Base-by-base conservation (phyloP, 495 filamentous ascomycete species). In the Penicillium silybi region DNA sequence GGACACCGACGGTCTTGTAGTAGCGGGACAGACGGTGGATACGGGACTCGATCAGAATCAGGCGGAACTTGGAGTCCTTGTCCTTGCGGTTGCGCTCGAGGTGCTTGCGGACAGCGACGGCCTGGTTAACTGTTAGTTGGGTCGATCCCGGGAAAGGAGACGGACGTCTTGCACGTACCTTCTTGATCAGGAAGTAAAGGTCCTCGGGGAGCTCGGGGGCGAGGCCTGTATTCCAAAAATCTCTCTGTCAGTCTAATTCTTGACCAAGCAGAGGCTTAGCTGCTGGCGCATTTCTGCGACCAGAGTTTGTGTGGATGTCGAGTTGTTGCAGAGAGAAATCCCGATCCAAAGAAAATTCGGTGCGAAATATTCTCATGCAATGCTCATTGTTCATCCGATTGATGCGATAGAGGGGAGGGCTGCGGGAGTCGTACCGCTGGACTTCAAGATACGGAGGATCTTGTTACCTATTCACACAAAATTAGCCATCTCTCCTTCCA, bases 41-140 rank as follows among this genome's bases (percentile, higher is more conserved):
- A 73, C 95, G 90, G 68, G 93, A 97, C 85, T 99, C 93, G 79
- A 99, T 92, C 56, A 99, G 87, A 88, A 99, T 97, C 52, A 99
- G 86, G 69, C 92, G 91, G 88, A 98, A 97, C 83, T 98, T 98
- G 83, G 84, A 86, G 82, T 97, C 93, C 80, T 90, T 95, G 85
- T 97, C 93, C 84, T 99, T 99, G 75, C 93, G 91, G 85, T 99
- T 99, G 77, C 90, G 87, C 83, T 97, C 92, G 61, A 99, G 89
- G 80, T 97, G 95, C 89, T 99, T 99, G 78, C 95, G 93, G 80
- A 99, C 93, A 69, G 92, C 86, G 69, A 97, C 92, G 64, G 92
- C 92, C 90, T 91, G 32, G 29, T 27, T 27, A 29, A 4, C 39
- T 2, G 44, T 57, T 63, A 54, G 52, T 23, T 3, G 25, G 18